Base-by-base conservation (phyloP, 2,329 filamentous ascomycete genomes). In the Podosphaera aphanis region DNA sequence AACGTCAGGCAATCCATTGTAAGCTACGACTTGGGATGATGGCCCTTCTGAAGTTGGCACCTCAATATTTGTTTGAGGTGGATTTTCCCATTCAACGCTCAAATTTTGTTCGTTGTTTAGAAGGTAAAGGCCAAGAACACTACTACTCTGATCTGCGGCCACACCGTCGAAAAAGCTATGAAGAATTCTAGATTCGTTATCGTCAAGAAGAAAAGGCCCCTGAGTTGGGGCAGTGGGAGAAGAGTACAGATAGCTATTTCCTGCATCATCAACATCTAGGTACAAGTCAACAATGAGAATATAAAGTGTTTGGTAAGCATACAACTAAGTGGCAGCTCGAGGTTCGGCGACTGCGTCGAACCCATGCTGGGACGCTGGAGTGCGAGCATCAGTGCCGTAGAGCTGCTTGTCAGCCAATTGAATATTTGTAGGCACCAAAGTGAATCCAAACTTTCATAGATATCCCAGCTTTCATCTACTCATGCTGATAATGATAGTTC, bases 251-350 rank as follows among this genome's bases (percentile, higher is more conserved):
- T 58, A 57, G 46, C 66, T 64, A 51, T 66, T 62, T 42, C 45
- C 47, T 52, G 61, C 56, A 44, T 68, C 62, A 52, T 69, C 60
- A 39, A 61, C 57, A 59, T 70, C 68, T 71, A 46, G 5, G 43
- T 20, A 13, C 16, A 16, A 41, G 36, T 51, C 37, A 51, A 48
- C 36, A 47, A 5, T 37, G 2, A 27, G 10, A 33, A 2, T 16
- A 25, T 37, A 39, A 18, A 19, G 16, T 2, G 19, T 20, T 20
- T 42, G 25, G 45, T 37, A 44, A 41, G 70, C 76, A 54, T 68
- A 81, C 77, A 81, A 56, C 77, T 77, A 67, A 81, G 81, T 33
- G 73, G 71, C 57, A 71, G 63, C 51, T 70, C 66, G 47, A 66
- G 62, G 55, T 73, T 66, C 55, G 68, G 64, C 59, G 67, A 66